Percentiles rank a stretch among this genome's conserved stretches.
Evolutionary conservation across 2,329 filamentous ascomycete genomes (phyloP).

Genomic region (Falciphora oryzae): DNA sequence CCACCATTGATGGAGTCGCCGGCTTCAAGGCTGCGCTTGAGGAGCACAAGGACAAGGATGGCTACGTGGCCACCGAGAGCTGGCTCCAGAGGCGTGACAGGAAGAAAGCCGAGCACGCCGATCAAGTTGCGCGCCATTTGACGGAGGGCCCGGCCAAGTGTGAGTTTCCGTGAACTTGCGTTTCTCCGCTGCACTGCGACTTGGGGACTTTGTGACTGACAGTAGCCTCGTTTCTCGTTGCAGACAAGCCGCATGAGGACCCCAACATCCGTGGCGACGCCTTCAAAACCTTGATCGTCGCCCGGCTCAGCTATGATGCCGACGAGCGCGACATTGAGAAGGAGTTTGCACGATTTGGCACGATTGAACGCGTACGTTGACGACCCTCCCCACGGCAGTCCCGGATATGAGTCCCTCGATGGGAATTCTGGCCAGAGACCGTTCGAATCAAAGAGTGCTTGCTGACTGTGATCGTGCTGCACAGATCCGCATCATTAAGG

Average conservation of each 20-base stretch:
- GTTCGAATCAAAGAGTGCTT: background rate
- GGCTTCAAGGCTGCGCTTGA: conserved; percentile 67
- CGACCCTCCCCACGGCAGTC: no score
- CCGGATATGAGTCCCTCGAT: background rate
- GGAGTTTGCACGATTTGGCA: conserved; percentile 89
- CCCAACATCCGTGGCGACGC: conserved; percentile 87
- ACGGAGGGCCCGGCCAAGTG: conserved; percentile 61
- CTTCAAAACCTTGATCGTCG: conserved; percentile 91
- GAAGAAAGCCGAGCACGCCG: conserved; percentile 73
- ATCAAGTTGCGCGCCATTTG: conserved; percentile 56
- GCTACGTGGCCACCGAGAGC: conserved; percentile 79
- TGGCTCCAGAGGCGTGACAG: conserved; percentile 87
- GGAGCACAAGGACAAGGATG: conserved; percentile 72
- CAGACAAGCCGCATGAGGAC: conserved; percentile 79
- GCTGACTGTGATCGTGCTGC: background rate
- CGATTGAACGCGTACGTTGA: conserved; percentile 75
- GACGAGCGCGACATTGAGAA: conserved; percentile 86
- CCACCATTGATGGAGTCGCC: conserved; percentile 66
- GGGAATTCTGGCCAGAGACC: background rate
- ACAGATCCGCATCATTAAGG: conserved; percentile 81
- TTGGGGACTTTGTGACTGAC: background rate
- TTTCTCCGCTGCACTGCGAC: background rate
- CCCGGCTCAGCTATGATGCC: conserved; percentile 81
- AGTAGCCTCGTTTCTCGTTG: background rate
- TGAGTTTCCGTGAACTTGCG: conserved; percentile 28